phyloP scores from a whole-genome alignment of 2,329 filamentous ascomycete species.

The Xylaria sp. region DNA sequence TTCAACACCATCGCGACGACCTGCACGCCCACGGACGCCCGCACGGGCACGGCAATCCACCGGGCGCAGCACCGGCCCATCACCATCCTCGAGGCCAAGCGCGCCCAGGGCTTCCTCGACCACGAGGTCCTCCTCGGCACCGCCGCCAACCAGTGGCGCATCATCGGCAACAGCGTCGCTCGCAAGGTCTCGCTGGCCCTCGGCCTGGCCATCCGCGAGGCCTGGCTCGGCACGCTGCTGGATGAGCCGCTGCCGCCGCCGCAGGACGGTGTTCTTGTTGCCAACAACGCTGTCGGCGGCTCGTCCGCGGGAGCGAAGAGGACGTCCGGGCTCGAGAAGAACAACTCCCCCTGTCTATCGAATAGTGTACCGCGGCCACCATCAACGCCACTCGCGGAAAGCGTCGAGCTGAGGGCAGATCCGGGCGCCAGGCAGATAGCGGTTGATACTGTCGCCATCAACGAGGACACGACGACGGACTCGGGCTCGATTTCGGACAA shows the following conservation, averaged over 20 bases:
- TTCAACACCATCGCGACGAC: conserved; percentile 67
- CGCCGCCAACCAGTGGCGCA: conserved; percentile 58
- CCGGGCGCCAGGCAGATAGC: conserved; percentile 2
- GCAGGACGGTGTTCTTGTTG: neutral
- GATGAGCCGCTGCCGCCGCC: conserved; percentile 30
- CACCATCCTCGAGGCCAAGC: conserved; percentile 66
- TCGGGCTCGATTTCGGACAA: conserved; percentile 3
- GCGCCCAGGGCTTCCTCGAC: conserved; percentile 72
- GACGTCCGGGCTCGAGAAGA: too few relatives aligned
- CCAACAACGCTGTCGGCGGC: neutral
- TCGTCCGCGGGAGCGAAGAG: too few relatives aligned
- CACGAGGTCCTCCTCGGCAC: conserved; percentile 69
- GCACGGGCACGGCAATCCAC: conserved; percentile 61
- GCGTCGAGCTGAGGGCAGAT: too few relatives aligned
- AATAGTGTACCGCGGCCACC: too few relatives aligned
- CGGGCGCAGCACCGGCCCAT: conserved; percentile 66
- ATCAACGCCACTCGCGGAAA: too few relatives aligned
- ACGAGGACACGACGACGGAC: neutral
- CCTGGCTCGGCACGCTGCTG: conserved; percentile 48
- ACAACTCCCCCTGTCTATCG: too few relatives aligned
- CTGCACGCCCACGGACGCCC: conserved; percentile 54
- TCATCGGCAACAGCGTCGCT: conserved; percentile 78
- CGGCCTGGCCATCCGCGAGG: conserved; percentile 65
- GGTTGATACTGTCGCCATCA: neutral
- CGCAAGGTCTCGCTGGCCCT: conserved; percentile 67